phyloP scores from a whole-genome alignment of 176 grass and related monocot species.

The Carex scoparia region DNA sequence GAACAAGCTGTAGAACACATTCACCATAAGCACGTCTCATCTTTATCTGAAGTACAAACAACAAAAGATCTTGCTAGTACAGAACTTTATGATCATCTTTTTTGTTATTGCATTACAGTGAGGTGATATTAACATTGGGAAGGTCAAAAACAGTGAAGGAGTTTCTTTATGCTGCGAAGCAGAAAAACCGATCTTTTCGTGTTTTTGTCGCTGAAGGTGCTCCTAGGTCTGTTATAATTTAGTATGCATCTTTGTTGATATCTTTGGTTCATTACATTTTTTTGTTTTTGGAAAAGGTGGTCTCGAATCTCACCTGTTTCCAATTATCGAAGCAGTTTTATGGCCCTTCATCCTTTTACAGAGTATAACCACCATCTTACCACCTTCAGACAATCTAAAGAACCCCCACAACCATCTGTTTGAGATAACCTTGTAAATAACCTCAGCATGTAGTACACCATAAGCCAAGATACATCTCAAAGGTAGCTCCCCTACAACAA shows the following conservation, averaged over 20 bases:
- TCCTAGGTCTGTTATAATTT: conserved; percentile 59
- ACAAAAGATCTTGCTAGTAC: neutral
- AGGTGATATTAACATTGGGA: conserved; percentile 97
- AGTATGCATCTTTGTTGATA: neutral
- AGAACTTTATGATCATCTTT: neutral
- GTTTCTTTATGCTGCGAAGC: conserved; percentile 85
- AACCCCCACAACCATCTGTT: neutral
- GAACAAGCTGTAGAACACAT: conserved; percentile 98
- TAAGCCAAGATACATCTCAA: neutral
- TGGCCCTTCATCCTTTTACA: neutral
- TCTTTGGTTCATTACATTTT: neutral
- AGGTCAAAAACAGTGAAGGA: conserved; percentile 95
- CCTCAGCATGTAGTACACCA: neutral
- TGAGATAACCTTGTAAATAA: neutral
- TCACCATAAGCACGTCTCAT: conserved; percentile 78
- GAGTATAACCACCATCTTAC: neutral
- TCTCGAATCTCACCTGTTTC: neutral
- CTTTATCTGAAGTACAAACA: conserved; percentile 4
- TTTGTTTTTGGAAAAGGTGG: too few species aligned
- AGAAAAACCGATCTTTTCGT: conserved; percentile 89
- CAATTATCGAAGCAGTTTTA: neutral
- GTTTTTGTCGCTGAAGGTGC: conserved; percentile 97
- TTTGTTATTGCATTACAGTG: conserved; percentile 35
- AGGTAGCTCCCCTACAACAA: neutral
- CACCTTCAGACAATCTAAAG: neutral